phyloP scores from a whole-genome alignment of 2,329 filamentous ascomycete genomes.

The Phyllosticta citrichinensis region DNA sequence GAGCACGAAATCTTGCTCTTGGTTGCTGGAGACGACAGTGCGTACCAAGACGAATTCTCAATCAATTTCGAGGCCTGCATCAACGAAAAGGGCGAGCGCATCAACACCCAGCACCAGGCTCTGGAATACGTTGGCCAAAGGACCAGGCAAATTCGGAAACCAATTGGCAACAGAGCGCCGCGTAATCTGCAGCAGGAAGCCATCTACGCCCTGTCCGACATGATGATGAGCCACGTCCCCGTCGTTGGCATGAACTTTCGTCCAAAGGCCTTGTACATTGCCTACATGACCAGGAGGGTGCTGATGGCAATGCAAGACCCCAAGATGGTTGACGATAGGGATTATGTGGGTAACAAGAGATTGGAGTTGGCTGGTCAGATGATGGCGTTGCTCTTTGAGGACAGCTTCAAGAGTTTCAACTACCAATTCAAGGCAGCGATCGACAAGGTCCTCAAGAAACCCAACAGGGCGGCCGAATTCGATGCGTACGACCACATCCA shows the following conservation, averaged over 20 bases:
- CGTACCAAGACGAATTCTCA: conserved; percentile 89
- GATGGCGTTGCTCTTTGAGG: conserved; percentile 87
- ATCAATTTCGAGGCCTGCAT: conserved; percentile 92
- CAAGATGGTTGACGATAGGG: conserved; percentile 84
- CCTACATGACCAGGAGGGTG: conserved; percentile 94
- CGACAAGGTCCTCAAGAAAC: conserved; percentile 91
- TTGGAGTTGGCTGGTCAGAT: conserved; percentile 91
- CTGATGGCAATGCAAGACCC: conserved; percentile 88
- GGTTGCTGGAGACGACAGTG: conserved; percentile 74
- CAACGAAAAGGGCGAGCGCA: conserved; percentile 49
- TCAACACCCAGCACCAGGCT: conserved; percentile 91
- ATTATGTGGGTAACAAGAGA: conserved; percentile 97
- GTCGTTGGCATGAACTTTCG: conserved; percentile 88
- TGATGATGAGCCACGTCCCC: conserved; percentile 89
- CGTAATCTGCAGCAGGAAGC: conserved; percentile 85
- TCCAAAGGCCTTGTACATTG: conserved; percentile 93
- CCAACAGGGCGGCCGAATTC: conserved; percentile 76
- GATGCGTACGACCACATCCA: conserved; percentile 79
- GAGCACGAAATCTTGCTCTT: conserved; percentile 92
- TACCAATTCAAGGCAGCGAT: conserved; percentile 83
- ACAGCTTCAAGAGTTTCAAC: conserved; percentile 94
- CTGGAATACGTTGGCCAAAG: conserved; percentile 82
- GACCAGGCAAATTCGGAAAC: conserved; percentile 74
- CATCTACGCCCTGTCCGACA: conserved; percentile 80
- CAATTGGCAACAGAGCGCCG: conserved; percentile 41